phyloP scores from a whole-genome alignment of 352 stramenopile species.

The Pythium scleroteichum region DNA sequence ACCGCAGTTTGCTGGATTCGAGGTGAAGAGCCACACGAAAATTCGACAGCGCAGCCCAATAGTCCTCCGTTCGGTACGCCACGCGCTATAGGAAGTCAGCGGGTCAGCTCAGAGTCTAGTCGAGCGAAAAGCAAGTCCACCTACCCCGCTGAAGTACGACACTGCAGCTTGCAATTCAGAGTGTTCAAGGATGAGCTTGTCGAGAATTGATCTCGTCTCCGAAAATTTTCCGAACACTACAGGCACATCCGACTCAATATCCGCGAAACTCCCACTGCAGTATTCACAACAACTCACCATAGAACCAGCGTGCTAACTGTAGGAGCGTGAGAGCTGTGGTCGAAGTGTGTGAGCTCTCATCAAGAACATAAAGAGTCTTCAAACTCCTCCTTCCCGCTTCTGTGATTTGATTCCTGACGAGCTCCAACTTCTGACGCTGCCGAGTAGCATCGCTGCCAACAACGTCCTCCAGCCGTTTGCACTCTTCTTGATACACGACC shows the following conservation, averaged over 20 bases:
- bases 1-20: conserved; percentile 45
- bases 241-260: background rate
- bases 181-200: background rate
- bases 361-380: conserved; percentile 57
- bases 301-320: conserved; percentile 75
- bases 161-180: background rate
- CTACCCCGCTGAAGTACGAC: conserved; percentile 28
- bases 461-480: background rate
- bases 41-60: conserved; percentile 46
- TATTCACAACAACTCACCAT: conserved; percentile 36
- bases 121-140: background rate
- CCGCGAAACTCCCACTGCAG: background rate
- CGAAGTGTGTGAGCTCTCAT: conserved; percentile 29
- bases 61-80: conserved; percentile 28
- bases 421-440: background rate
- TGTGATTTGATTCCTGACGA: conserved; percentile 26
- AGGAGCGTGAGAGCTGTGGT: conserved; percentile 27
- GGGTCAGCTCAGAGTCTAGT: background rate
- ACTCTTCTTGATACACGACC: conserved; percentile 26
- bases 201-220: conserved; percentile 1
- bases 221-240: conserved; percentile 3
- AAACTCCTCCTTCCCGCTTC: conserved; percentile 41
- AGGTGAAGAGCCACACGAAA: conserved; percentile 49
- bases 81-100: conserved; percentile 35
- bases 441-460: background rate